Percentiles rank a stretch among this genome's conserved stretches.
These are phyloP conservation scores for Silene latifolia DNA, from an alignment of 148 eudicot genomes.

Conservation along the genomic window DNA sequence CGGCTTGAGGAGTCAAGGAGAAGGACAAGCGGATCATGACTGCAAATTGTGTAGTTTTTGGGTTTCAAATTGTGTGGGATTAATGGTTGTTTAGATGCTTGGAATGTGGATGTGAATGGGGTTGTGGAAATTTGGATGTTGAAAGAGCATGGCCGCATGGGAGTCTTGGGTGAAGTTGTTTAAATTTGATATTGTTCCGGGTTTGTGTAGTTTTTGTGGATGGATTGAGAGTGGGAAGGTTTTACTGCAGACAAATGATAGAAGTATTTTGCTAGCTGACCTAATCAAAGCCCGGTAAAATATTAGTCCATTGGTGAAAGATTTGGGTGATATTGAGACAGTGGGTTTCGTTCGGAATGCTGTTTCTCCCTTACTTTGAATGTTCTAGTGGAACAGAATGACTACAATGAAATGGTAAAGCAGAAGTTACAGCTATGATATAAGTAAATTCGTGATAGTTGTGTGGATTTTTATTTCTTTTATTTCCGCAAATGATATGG, in stretches of 20 bases:
- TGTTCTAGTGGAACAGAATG: too few relatives aligned
- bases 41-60: not conserved
- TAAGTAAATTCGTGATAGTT: too few relatives aligned
- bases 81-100: conserved; percentile 25
- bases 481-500: too few relatives aligned
- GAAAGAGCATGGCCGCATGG: conserved; percentile 19
- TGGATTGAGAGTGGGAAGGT: conserved; percentile 21
- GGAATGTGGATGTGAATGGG: conserved; percentile 22
- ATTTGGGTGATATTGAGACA: too few relatives aligned
- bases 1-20: too few relatives aligned
- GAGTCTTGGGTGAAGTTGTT: conserved; percentile 25
- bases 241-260: conserved; percentile 24
- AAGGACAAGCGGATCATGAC: too few relatives aligned
- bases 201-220: conserved; percentile 26
- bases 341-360: too few relatives aligned
- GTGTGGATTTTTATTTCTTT: too few relatives aligned
- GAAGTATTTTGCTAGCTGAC: conserved; percentile 27
- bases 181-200: conserved; percentile 15
- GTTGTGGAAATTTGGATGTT: conserved; percentile 30
- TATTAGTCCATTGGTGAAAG: conserved; percentile 20
- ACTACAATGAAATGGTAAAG: too few relatives aligned
- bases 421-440: too few relatives aligned
- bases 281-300: conserved; percentile 12
- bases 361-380: too few relatives aligned
- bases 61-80: conserved; percentile 25